These are phyloP conservation scores for Fermentozyma sake DNA, from an alignment of 1,139 yeast species.

Conservation along the genomic window DNA sequence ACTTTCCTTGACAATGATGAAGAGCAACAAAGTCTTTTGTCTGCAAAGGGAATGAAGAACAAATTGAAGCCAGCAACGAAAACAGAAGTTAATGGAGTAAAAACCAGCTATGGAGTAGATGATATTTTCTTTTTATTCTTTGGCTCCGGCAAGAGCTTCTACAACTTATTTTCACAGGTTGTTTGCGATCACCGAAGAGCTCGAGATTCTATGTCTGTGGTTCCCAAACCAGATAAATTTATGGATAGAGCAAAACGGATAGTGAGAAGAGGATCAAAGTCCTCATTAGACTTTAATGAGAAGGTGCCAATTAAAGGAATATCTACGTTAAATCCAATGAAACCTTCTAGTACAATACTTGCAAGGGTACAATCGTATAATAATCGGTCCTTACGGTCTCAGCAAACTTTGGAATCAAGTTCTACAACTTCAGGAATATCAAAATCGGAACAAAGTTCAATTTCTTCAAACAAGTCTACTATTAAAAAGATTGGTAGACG, in stretches of 20 bases:
- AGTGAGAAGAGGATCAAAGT: conserved; percentile 1
- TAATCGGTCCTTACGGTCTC: no score
- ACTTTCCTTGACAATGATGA: conserved; percentile 15
- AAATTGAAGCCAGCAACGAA: conserved; percentile 11
- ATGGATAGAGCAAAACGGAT: conserved; percentile 1
- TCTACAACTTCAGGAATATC: conserved; percentile 2
- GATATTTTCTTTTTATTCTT: conserved; percentile 70
- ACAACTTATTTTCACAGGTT: conserved; percentile 18
- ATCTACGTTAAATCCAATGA: no score
- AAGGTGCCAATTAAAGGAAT: conserved; percentile 1
- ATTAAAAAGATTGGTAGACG: conserved; percentile 17
- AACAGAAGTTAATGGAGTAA: conserved; percentile 37
- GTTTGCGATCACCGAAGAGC: conserved; percentile 11
- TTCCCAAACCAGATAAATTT: conserved; percentile 1
- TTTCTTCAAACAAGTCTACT: conserved; percentile 13
- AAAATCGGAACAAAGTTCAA: no score
- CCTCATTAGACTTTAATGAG: background rate
- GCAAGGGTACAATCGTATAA: no score
- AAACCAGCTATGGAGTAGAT: conserved; percentile 47
- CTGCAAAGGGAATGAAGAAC: conserved; percentile 3
- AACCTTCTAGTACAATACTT: no score
- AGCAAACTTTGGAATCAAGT: no score
- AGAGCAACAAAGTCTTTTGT: conserved; percentile 1
- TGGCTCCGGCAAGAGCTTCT: conserved; percentile 26
- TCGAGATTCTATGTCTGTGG: conserved; percentile 2